Conservation (phyloP, 2,329 filamentous ascomycete genomes). For the Acephala macrosclerotiorum region DNA sequence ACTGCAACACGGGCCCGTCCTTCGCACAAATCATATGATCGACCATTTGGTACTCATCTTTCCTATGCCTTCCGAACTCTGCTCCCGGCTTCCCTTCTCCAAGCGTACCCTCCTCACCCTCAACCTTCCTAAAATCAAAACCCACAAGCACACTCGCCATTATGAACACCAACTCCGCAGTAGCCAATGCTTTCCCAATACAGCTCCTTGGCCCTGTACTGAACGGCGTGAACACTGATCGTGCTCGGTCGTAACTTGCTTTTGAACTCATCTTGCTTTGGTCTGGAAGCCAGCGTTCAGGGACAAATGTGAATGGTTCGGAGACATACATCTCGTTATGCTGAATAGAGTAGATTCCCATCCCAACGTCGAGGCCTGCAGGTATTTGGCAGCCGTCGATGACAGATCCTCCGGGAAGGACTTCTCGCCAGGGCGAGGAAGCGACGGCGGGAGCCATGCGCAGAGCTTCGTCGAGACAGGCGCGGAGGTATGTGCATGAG, state of each 20-base stretch:
- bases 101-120: no score
- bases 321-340: conserved; percentile 53
- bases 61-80: no score
- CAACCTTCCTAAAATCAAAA: no score
- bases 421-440: conserved; percentile 35
- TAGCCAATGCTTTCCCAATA: conserved; percentile 39
- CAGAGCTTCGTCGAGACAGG: conserved; percentile 47
- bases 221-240: conserved; percentile 36
- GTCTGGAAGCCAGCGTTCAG: conserved; percentile 53
- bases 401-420: neutral
- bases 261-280: conserved; percentile 3
- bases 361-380: neutral
- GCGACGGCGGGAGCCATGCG: conserved; percentile 38
- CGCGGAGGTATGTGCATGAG: conserved; percentile 48
- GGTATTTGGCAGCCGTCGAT: neutral
- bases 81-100: no score
- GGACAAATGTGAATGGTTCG: conserved; percentile 49
- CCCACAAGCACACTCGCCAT: conserved; percentile 31
- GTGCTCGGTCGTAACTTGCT: conserved; percentile 30
- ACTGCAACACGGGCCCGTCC: no score
- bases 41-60: no score
- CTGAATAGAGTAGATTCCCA: conserved; percentile 38
- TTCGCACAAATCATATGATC: no score
- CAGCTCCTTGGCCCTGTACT: conserved; percentile 38
- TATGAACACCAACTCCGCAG: conserved; percentile 34